Evolutionary conservation across 1,284 basidiomycete genomes (phyloP), one percentile per base, ranked within the genome.

Genomic region (Taiwanofungus camphoratus): DNA sequence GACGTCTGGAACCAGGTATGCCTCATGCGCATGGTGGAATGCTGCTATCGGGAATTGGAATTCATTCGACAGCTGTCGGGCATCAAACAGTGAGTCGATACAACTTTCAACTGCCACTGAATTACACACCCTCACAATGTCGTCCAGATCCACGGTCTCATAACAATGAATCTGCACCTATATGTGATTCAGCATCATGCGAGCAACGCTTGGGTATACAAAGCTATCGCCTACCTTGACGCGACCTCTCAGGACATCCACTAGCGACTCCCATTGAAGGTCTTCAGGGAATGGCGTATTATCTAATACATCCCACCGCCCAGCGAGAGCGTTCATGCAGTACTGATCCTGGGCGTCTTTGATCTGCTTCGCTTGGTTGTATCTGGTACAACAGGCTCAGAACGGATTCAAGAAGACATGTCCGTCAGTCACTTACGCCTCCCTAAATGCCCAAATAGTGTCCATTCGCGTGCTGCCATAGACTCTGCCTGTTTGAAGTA

Each of bases 111-210:
- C 23, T 40, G 9, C 9, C 9, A 16, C 31, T 16, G 7, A 33
- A 16, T 7, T 16, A 33, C 52, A 19, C 55, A 83, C 82, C 56
- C 82, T 67, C 44, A 84, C 74, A 37, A 85, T 65, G 32, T 69
- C 75, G 55, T 91, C 87, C 22, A 93, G 62, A 57, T 94, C 91
- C 16, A 85, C 81, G 0, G 86, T 78, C 62, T 88, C 84, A 51
- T 91, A 89, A 49, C 85, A 89, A 57, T 90, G 86, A 5, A 73
- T 68, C 33, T 78, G 71, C 5, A 79, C 69, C 75, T 77, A 22
- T 9, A 7, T 5, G 15, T 4, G 29, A 16, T 4, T 44, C 22
- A 36, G 20, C 21, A 11, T 23, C 13, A 23, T 38, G 15, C 15
- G 11, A 9, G n/a, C n/a, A 18, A 26, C 2, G 9, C n/a, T 13